phyloP scores from a whole-genome alignment of 169 alveolate genomes.

The Toxoplasma gondii region DNA sequence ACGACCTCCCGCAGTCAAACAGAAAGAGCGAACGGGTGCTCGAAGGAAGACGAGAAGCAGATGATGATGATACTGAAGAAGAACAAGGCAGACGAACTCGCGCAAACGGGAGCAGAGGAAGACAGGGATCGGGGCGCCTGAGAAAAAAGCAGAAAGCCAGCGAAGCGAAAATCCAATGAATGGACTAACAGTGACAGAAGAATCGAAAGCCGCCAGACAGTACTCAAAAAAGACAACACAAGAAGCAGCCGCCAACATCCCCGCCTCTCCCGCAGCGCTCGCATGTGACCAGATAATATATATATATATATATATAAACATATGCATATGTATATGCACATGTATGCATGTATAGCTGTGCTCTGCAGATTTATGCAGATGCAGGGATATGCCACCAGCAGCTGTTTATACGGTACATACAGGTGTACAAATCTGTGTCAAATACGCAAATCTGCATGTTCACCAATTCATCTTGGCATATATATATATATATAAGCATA shows the following conservation, averaged over 20 bases:
- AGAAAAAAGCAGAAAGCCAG: background rate
- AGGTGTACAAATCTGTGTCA: too few species aligned
- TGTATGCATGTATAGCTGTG: background rate
- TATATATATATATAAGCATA: too few species aligned
- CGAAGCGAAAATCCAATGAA: background rate
- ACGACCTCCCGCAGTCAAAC: background rate
- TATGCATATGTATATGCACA: background rate
- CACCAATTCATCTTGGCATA: too few species aligned
- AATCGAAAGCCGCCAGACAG: background rate
- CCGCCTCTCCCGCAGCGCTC: too few species aligned
- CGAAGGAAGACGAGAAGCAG: background rate
- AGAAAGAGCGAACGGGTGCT: background rate
- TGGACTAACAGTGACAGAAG: background rate
- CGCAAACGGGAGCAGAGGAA: constrained; percentile 6
- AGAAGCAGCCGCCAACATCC: too few species aligned
- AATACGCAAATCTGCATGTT: too few species aligned
- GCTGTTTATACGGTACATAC: background rate
- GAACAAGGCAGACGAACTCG: background rate
- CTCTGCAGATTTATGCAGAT: background rate
- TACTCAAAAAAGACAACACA: too few species aligned
- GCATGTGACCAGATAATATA: too few species aligned
- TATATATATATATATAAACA: background rate
- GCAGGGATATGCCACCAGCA: background rate
- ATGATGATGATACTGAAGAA: background rate
- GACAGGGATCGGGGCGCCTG: constrained; percentile 1